Evolutionary conservation across 2,329 filamentous ascomycete species (phyloP), one percentile per base, ranked within the genome.

Genomic region (Aspergillus brasiliensis): DNA sequence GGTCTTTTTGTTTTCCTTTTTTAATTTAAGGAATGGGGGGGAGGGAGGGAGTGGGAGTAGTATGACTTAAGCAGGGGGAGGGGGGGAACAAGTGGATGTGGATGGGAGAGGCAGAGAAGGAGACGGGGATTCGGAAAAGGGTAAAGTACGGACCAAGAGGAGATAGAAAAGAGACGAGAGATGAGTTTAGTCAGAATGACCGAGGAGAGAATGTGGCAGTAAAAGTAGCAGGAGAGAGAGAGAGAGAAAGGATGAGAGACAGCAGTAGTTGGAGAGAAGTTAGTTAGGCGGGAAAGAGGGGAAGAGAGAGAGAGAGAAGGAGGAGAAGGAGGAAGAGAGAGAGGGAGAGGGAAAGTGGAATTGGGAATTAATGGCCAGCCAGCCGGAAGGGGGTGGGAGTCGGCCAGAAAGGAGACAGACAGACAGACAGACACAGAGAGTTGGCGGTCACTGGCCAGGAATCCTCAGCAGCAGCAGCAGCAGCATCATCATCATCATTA

Each of bases 301-400:
- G 56, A 23, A 62, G 64, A 64, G 67, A 66, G 63, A 66, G 63
- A 65, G 61, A 61, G 65, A 57, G 70, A 62, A 68, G 65, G 64
- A 62, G 65, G 52, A 61, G 62, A 44, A 42, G 49, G 51, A 47
- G 28, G 28, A 10, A n/a, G 19, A 49, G 27, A 17, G n/a, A 19
- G 46, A 15, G 34, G 11, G 11, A 19, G 21, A 21, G 19, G 11
- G 37, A 23, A 25, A 23, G 7, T 7, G 34, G 38, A 37, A 53
- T 15, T 6, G 34, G 51, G 17, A 54, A 54, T 46, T 54, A 42
- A 53, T 53, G 51, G 51, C 51, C 46, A 28, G 51, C 51, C n/a
- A n/a, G n/a, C 51, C 38, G 51, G 38, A 51, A 25, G 46, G 46
- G 46, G 46, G 46, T 42, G 38, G 38, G 38, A 44, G 8, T 44